Base-by-base conservation (phyloP, 352 stramenopile genomes). In the Globisporangium polare region DNA sequence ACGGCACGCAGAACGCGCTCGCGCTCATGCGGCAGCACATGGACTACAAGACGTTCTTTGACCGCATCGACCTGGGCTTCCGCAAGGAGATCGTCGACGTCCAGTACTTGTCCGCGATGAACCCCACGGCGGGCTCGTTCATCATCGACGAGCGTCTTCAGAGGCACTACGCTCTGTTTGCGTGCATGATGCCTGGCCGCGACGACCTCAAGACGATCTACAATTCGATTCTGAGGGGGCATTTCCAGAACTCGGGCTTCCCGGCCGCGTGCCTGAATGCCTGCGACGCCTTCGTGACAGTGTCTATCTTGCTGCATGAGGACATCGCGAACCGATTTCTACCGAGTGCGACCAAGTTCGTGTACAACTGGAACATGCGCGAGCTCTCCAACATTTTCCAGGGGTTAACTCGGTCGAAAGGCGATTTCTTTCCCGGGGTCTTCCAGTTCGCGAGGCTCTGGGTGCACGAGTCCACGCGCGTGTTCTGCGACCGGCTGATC, bases 341-440 rank as follows among this genome's bases (percentile, higher is more conserved):
- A 5, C 96, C 95, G 3, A 98, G 90, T 42, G 95, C 95, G 45
- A 94, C 97, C n/a, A 97, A 98, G 69, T 99, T 99, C 68, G 97
- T 98, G 62, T 99, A 99, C 78, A 99, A 99, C 67, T 99, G 96
- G 95, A 99, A 98, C 74, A 98, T 96, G 94, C 89, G 96, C 17
- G 94, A 99, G 63, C 75, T 99, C 4, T 96, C 86, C 5, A 99
- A 99, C 58, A 95, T 98, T 53, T 98, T 99, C 68, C 96, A 99
- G 74, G 93, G 94, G 3, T 80, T 97, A 27, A 97, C 91, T 35
- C 84, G 92, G 3, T 92, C 94, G 8, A 97, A 96, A 65, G 84
- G 86, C 24, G 90, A 98, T 42, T 98, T 97, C 67, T 98, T 97
- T 69, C 82, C 88, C 18, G 91, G 78, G 6, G 80, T 89, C 4